Evolutionary conservation across 352 stramenopile species (phyloP).

Genomic region (Pythium aphanidermatum): DNA sequence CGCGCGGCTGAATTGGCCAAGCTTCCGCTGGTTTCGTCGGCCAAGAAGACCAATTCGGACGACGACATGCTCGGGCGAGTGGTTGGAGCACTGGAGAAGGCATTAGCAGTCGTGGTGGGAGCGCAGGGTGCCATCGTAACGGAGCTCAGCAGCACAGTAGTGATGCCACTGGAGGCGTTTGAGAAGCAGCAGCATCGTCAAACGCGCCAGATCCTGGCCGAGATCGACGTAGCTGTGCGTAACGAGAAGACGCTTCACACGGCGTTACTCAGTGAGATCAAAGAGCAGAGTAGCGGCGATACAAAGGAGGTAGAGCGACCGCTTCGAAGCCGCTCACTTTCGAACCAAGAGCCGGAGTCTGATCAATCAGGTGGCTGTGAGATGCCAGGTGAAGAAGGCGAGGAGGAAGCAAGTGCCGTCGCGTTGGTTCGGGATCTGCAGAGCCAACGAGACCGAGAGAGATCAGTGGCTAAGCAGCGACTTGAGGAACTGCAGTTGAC

Average conservation of each 20-base stretch:
- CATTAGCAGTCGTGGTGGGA: conserved; percentile 16
- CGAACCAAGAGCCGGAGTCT: background rate
- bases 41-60: conserved; percentile 2
- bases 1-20: conserved; percentile 26
- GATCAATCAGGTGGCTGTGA: background rate
- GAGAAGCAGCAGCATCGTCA: conserved; percentile 30
- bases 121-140: conserved; percentile 19
- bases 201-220: conserved; percentile 30
- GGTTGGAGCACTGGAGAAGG: conserved; percentile 20
- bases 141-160: conserved; percentile 24
- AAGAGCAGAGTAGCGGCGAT: background rate
- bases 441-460: conserved; percentile 11
- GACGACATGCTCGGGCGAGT: conserved; percentile 21
- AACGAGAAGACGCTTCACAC: conserved; percentile 24
- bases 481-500: conserved; percentile 34
- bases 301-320: conserved; percentile 3
- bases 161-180: conserved; percentile 29
- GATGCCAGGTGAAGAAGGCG: background rate
- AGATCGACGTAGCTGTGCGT: conserved; percentile 37
- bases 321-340: too few relatives aligned
- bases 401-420: background rate
- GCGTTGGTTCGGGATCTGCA: background rate
- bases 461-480: conserved; percentile 23
- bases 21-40: conserved; percentile 15
- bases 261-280: background rate